Evolutionary conservation across 257 asterid species (phyloP).

Genomic region (Solanum clarkiae): DNA sequence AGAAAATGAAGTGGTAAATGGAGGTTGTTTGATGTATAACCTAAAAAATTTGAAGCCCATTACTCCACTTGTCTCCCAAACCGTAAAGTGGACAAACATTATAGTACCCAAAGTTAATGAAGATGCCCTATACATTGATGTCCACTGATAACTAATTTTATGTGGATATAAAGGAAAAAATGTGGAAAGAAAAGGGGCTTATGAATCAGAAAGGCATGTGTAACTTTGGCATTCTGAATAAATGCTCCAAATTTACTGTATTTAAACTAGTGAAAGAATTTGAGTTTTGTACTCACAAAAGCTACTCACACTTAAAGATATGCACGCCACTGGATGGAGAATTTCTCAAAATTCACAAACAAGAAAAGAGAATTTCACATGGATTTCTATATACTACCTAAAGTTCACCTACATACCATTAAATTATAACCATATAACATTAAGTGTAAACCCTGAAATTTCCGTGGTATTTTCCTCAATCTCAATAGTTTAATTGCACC

Average conservation of each 20-base stretch:
- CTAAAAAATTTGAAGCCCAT: slow-evolving; percentile 22
- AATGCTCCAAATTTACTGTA: neutral
- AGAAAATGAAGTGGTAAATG: slow-evolving; percentile 26
- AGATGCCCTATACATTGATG: neutral
- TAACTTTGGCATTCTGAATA: neutral
- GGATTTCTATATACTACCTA: neutral
- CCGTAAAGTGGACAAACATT: neutral
- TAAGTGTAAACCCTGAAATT: neutral
- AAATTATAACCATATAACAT: neutral
- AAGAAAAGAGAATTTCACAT: neutral
- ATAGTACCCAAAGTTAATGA: neutral
- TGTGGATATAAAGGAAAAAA: neutral
- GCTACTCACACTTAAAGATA: neutral
- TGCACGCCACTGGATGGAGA: neutral
- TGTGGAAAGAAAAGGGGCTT: neutral
- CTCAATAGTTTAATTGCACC: neutral
- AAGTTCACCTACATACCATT: neutral
- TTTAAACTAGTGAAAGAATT: neutral
- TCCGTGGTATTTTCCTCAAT: neutral
- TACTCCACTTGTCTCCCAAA: neutral
- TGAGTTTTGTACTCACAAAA: neutral
- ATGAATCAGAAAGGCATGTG: neutral
- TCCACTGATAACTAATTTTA: neutral
- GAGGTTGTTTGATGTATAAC: slow-evolving; percentile 85
- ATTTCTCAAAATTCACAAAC: neutral